Evolutionary conservation across 164 flowering plant genomes (phyloP).

Genomic region (grape (Vitis vinifera)): ASM3070453v1 NC_081809.1:3980001-3980500

Average conservation of each 20-base stretch:
- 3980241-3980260: background rate
- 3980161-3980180: background rate
- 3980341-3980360: background rate
- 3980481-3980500: too few species aligned
- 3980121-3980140: slow-evolving; percentile 48
- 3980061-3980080: slow-evolving; percentile 99
- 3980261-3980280: too few species aligned
- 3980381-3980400: too few species aligned
- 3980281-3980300: background rate
- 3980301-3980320: background rate
- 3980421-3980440: too few species aligned
- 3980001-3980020: slow-evolving; percentile 64
- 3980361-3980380: too few species aligned
- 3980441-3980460: too few species aligned
- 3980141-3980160: background rate
- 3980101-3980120: slow-evolving; percentile 87
- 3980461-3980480: too few species aligned
- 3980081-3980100: slow-evolving; percentile 84
- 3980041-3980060: slow-evolving; percentile 99
- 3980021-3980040: slow-evolving; percentile 79
- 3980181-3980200: background rate
- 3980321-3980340: background rate
- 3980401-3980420: too few species aligned
- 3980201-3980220: background rate
- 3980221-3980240: background rate